These are phyloP conservation scores for Hypoxylon subgilvum DNA, from an alignment of 495 filamentous ascomycete genomes.

Conservation along the genomic window DNA sequence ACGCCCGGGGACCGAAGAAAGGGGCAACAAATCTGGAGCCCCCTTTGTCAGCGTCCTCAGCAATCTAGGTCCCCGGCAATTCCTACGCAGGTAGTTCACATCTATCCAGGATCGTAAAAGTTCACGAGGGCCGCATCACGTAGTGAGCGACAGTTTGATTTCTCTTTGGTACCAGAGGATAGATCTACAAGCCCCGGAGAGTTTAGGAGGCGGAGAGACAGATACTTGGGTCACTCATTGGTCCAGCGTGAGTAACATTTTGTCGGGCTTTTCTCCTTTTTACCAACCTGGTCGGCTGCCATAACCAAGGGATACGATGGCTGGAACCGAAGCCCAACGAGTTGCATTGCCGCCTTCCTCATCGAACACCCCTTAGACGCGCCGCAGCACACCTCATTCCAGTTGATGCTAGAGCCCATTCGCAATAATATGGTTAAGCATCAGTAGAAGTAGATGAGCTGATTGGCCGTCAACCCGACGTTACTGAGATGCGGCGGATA, in stretches of 20 bases:
- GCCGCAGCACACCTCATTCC: not conserved
- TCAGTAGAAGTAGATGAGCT: slow-evolving; percentile 6
- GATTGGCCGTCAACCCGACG: slow-evolving; percentile 15
- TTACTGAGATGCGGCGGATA: slow-evolving; percentile 19
- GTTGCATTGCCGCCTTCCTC: not conserved
- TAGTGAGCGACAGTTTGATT: too few relatives aligned
- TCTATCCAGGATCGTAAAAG: too few relatives aligned
- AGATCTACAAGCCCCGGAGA: too few relatives aligned
- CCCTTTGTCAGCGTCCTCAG: not conserved
- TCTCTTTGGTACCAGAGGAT: too few relatives aligned
- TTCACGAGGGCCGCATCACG: too few relatives aligned
- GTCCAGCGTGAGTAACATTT: not conserved
- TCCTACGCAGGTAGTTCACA: not conserved
- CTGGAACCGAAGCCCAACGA: not conserved
- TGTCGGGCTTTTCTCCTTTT: not conserved
- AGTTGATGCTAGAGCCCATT: not conserved
- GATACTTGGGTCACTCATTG: not conserved
- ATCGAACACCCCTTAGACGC: not conserved
- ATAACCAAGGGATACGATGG: not conserved
- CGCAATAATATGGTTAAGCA: slow-evolving; percentile 10
- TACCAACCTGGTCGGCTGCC: slow-evolving; percentile 2
- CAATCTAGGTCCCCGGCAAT: not conserved
- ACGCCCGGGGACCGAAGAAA: not conserved
- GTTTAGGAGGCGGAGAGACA: not conserved
- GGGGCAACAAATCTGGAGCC: too few relatives aligned